Evolutionary conservation across 169 alveolate species (phyloP).

Genomic region (Miamiensis avidus): DNA sequence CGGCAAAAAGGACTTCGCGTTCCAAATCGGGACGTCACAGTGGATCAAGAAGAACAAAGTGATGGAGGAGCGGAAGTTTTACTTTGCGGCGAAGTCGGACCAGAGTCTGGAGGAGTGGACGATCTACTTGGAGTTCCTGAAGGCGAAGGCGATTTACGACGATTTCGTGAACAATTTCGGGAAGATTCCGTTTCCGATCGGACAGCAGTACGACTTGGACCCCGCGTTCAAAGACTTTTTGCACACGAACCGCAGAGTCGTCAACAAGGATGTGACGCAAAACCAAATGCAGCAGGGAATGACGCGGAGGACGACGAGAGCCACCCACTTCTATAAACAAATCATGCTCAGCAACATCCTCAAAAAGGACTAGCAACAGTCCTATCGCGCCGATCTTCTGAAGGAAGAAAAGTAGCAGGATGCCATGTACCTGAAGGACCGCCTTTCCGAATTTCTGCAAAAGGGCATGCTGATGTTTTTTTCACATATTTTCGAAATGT

Average conservation of each 20-base stretch:
- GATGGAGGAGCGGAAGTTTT: slow-evolving; percentile 11
- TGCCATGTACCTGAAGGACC: slow-evolving; percentile 6
- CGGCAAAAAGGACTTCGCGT: neutral
- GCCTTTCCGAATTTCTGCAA: slow-evolving; percentile 14
- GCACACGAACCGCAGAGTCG: slow-evolving; percentile 10
- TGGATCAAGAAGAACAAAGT: slow-evolving; percentile 24
- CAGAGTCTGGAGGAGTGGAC: slow-evolving; percentile 11
- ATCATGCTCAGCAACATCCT: too few relatives aligned
- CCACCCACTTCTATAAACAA: too few relatives aligned
- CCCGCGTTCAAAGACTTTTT: neutral
- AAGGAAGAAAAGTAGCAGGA: too few relatives aligned
- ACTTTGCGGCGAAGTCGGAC: slow-evolving; percentile 11
- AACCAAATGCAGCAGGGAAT: slow-evolving; percentile 12
- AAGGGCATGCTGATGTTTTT: slow-evolving; percentile 24
- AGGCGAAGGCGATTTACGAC: slow-evolving; percentile 30
- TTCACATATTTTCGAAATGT: slow-evolving; percentile 22
- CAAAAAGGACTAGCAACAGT: too few relatives aligned
- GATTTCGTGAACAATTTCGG: slow-evolving; percentile 28
- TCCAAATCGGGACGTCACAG: neutral
- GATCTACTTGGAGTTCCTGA: slow-evolving; percentile 13
- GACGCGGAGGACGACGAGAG: neutral
- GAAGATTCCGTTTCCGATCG: slow-evolving; percentile 23
- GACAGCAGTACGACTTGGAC: neutral
- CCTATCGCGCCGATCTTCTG: too few relatives aligned
- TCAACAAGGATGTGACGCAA: slow-evolving; percentile 7